phyloP scores from a whole-genome alignment of 371 early-diverging fungal genomes.

The Capniomyces stellatus region DNA sequence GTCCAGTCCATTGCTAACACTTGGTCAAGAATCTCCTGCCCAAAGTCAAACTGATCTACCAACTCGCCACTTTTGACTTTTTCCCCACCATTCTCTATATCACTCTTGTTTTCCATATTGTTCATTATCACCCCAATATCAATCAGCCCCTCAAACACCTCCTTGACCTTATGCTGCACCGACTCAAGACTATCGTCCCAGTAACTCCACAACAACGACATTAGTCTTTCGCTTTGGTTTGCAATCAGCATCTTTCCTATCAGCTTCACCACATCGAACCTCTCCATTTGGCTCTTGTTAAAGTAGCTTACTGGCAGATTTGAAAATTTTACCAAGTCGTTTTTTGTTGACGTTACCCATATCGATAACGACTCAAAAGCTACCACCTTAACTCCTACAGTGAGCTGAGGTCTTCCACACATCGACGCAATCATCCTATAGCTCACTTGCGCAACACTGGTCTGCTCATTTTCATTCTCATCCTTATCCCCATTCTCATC shows the following conservation, averaged over 20 bases:
- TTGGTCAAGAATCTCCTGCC: constrained; percentile 14
- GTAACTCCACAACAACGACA: constrained; percentile 50
- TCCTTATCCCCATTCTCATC: too few species aligned
- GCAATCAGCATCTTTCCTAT: constrained; percentile 6
- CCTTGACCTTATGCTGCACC: constrained; percentile 46
- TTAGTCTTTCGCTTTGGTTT: constrained; percentile 27
- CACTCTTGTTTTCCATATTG: neutral
- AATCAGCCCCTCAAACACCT: constrained; percentile 41
- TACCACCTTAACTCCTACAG: constrained; percentile 41
- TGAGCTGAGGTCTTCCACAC: constrained; percentile 29
- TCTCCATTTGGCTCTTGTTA: constrained; percentile 8
- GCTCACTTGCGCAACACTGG: neutral
- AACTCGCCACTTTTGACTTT: neutral
- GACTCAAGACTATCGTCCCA: constrained; percentile 73
- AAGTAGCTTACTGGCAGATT: neutral
- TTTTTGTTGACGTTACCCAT: too few species aligned
- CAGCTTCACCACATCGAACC: too few species aligned
- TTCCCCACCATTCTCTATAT: neutral
- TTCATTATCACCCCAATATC: constrained; percentile 25
- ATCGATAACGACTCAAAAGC: constrained; percentile 56
- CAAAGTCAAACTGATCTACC: constrained; percentile 4
- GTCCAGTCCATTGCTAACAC: constrained; percentile 25
- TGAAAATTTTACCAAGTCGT: neutral
- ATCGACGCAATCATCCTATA: constrained; percentile 12
- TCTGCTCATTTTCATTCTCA: too few species aligned